Conservation (phyloP, 2,329 filamentous ascomycete genomes). For the Diaporthe aspalathi region DNA sequence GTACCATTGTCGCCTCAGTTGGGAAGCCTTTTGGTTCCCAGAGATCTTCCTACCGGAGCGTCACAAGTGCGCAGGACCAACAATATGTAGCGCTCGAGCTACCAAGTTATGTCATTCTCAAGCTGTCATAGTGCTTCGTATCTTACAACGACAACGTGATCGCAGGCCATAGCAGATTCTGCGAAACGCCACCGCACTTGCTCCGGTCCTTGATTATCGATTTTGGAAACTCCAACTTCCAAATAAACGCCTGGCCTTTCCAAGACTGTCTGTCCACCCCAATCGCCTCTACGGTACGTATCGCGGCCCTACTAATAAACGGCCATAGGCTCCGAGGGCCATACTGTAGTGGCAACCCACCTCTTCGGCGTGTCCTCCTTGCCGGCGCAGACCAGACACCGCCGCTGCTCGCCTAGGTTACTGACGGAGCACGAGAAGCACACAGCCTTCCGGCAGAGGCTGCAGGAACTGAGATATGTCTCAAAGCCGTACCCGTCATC, state of each 20-base stretch:
- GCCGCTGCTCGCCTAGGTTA: conserved; percentile 64
- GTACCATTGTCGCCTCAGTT: neutral
- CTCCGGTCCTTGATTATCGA: neutral
- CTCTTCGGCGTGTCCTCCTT: conserved; percentile 42
- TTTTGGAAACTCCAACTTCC: neutral
- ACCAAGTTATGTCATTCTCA: neutral
- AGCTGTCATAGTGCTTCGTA: neutral
- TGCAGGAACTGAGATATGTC: conserved; percentile 53
- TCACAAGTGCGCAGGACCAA: neutral
- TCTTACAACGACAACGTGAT: neutral
- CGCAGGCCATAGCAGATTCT: conserved; percentile 12
- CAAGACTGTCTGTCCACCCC: neutral
- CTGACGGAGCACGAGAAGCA: conserved; percentile 71
- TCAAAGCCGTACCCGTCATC: conserved; percentile 50
- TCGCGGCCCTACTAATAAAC: conserved; percentile 42
- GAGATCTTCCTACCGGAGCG: neutral
- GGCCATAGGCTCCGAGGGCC: conserved; percentile 33
- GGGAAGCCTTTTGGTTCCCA: neutral
- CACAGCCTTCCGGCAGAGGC: conserved; percentile 64
- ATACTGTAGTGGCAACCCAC: conserved; percentile 36
- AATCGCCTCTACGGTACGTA: neutral
- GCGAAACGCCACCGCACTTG: neutral
- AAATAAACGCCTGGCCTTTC: conserved; percentile 3
- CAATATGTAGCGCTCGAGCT: neutral
- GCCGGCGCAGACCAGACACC: conserved; percentile 65